These are phyloP conservation scores for Diaporthe vexans DNA, from an alignment of 2,329 filamentous ascomycete species.

Conservation along the genomic window DNA sequence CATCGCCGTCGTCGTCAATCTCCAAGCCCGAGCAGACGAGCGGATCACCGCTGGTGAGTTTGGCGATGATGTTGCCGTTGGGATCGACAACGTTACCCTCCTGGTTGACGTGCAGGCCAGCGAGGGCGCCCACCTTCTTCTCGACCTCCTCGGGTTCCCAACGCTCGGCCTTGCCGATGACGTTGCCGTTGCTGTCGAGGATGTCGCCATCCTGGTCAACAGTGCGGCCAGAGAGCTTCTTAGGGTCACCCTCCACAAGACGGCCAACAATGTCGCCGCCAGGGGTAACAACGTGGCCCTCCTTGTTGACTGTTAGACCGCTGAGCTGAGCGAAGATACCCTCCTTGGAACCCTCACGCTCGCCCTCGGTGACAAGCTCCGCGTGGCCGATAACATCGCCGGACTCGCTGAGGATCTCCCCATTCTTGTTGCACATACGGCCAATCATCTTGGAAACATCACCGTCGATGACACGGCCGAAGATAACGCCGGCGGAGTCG, in stretches of 20 bases:
- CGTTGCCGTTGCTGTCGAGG: conserved; percentile 79
- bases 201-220: conserved; percentile 90
- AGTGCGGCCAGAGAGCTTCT: conserved; percentile 77
- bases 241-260: conserved; percentile 78
- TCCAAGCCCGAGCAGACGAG: conserved; percentile 76
- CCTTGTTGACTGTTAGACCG: conserved; percentile 76
- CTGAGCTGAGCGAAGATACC: conserved; percentile 78
- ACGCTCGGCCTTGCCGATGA: conserved; percentile 69
- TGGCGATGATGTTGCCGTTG: conserved; percentile 73
- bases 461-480: conserved; percentile 77
- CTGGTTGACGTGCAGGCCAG: conserved; percentile 68
- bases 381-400: conserved; percentile 78
- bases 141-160: conserved; percentile 66
- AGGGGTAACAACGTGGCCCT: conserved; percentile 76
- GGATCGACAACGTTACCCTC: conserved; percentile 72
- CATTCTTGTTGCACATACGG: conserved; percentile 79
- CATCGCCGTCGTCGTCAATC: conserved; percentile 79
- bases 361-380: conserved; percentile 76
- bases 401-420: conserved; percentile 80
- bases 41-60: conserved; percentile 77
- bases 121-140: conserved; percentile 65
- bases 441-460: conserved; percentile 74
- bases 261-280: conserved; percentile 80
- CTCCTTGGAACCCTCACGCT: conserved; percentile 73
- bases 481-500: conserved; percentile 67